Evolutionary conservation across 1,139 yeast species (phyloP).

Genomic region (Pichia sp.): DNA sequence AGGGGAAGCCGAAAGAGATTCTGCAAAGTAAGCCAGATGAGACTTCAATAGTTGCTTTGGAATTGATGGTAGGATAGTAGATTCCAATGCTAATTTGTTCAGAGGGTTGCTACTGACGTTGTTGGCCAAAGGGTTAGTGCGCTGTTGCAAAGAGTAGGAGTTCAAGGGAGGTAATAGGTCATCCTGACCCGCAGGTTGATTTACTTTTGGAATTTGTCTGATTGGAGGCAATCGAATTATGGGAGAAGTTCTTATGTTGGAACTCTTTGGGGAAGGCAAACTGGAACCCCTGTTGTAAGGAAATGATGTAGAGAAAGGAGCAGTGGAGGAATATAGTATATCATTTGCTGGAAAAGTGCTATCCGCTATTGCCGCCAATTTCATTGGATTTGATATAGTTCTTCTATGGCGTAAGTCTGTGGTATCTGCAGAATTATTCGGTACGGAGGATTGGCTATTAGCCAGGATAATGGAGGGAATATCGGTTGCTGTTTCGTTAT

Average conservation of each 20-base stretch:
- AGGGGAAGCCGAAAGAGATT: not conserved
- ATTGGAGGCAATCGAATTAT: slow-evolving; percentile 15
- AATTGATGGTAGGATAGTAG: slow-evolving; percentile 5
- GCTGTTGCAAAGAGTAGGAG: slow-evolving; percentile 18
- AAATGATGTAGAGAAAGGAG: not conserved
- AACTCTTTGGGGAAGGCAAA: slow-evolving; percentile 2
- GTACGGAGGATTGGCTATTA: not conserved
- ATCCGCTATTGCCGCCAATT: not conserved
- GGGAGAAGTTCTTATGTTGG: slow-evolving; percentile 1
- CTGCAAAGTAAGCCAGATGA: not conserved
- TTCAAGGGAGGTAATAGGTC: slow-evolving; percentile 11
- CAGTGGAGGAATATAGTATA: not conserved
- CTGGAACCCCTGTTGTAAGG: not conserved
- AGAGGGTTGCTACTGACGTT: not conserved
- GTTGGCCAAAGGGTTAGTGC: not conserved
- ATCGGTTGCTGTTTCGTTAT: not conserved
- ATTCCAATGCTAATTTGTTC: not conserved
- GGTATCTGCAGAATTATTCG: not conserved
- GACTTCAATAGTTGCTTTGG: not conserved
- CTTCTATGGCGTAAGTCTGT: not conserved
- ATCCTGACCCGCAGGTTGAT: not conserved
- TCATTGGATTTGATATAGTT: slow-evolving; percentile 1
- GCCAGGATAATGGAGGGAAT: not conserved
- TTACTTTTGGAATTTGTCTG: not conserved
- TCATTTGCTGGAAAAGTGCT: not conserved